phyloP scores from a whole-genome alignment of 441 rosid genomes.

The Mallotus japonicus region DNA sequence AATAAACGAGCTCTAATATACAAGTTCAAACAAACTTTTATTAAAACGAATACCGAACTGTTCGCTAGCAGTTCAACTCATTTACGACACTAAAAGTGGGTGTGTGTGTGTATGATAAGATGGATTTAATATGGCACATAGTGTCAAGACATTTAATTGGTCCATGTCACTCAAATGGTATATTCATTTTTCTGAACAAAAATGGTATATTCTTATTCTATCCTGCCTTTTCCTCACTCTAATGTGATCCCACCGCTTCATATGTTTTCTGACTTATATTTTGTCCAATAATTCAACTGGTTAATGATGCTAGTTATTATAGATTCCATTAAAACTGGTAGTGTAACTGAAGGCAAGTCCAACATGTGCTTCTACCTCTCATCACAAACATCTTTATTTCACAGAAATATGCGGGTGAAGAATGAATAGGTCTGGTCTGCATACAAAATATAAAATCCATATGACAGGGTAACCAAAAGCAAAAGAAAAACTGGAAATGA shows the following conservation, averaged over 20 bases:
- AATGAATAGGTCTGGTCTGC: too few relatives aligned
- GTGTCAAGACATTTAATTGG: too few relatives aligned
- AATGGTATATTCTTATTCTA: slow-evolving; percentile 1
- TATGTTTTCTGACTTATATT: neutral
- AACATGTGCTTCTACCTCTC: neutral
- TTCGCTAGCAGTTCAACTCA: too few relatives aligned
- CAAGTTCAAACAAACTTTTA: too few relatives aligned
- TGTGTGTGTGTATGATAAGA: too few relatives aligned
- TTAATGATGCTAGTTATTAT: neutral
- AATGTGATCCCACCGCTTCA: neutral
- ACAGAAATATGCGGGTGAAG: too few relatives aligned
- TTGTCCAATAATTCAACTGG: slow-evolving; percentile 14
- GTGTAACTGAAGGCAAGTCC: neutral
- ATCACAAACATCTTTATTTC: neutral
- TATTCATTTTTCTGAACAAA: too few relatives aligned
- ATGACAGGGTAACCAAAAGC: neutral
- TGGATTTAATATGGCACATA: too few relatives aligned
- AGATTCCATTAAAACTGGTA: neutral
- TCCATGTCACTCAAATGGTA: neutral
- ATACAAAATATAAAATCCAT: too few relatives aligned
- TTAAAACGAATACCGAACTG: too few relatives aligned
- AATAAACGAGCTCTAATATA: too few relatives aligned
- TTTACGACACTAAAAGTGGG: too few relatives aligned
- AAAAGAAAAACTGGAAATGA: neutral
- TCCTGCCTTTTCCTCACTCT: neutral